Evolutionary conservation across 345 rosid species (phyloP).

Genomic region (Salix caprea): DNA sequence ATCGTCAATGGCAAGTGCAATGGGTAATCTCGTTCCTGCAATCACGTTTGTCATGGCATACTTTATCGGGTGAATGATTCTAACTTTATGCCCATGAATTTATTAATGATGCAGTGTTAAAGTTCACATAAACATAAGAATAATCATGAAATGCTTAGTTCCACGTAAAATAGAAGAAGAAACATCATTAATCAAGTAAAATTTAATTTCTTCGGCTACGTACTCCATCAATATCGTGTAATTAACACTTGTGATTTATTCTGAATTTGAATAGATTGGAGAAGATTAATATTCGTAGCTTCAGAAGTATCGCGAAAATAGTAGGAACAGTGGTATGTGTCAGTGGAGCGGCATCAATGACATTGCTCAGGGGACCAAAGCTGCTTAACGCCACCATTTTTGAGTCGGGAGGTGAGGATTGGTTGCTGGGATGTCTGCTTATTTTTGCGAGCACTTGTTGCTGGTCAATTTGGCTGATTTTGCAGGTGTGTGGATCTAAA

Average conservation of each 20-base stretch:
- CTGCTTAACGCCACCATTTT: constrained; percentile 42
- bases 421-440: constrained; percentile 61
- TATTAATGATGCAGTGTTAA: too few relatives aligned
- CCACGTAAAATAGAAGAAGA: neutral
- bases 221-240: neutral
- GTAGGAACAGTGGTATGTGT: constrained; percentile 58
- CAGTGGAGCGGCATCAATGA: constrained; percentile 60
- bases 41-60: constrained; percentile 39
- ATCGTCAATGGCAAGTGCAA: constrained; percentile 40
- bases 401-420: constrained; percentile 19
- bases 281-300: constrained; percentile 44
- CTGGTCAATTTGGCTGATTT: constrained; percentile 74
- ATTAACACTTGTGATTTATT: neutral
- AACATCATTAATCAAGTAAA: neutral
- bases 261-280: constrained; percentile 45
- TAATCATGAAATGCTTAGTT: too few relatives aligned
- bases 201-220: neutral
- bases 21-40: constrained; percentile 37
- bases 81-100: too few relatives aligned
- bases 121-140: too few relatives aligned
- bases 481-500: constrained; percentile 46
- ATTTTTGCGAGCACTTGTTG: constrained; percentile 53
- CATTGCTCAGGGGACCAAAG: constrained; percentile 66
- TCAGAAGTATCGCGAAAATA: constrained; percentile 59
- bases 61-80: constrained; percentile 26